Base-by-base conservation (phyloP, 2,329 filamentous ascomycete genomes). In the Clarireedia hainanense region DNA sequence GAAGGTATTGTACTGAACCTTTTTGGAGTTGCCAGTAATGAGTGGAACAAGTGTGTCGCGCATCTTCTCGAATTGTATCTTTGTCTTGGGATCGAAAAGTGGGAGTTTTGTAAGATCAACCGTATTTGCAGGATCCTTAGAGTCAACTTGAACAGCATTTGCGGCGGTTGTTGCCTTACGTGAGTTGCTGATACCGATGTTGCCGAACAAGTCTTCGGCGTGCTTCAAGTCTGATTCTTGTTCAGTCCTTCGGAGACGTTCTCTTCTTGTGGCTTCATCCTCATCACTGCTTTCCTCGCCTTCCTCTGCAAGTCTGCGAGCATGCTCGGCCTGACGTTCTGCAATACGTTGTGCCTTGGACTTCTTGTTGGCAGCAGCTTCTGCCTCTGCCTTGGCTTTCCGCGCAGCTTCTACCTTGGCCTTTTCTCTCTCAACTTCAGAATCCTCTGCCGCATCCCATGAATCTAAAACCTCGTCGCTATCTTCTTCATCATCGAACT, bases 391-490 rank as follows among this genome's bases (percentile, higher is more conserved):
- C 74, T 95, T 95, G 57, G 88, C 89, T 74, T 95, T 95, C 52
- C 83, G 87, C 69, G 89, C 91, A 5, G 80, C 86, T 50, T 85
- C 90, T 76, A 92, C 94, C 74, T 88, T 88, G 27, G 83, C 89
- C 79, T 97, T 99, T 74, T 96, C 91, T 67, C 91, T 88, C 77
- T 99, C 94, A 66, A 85, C 92, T 68, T 99, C 94, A 60, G 91
- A 96, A 75, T 99, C 94, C 69, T 97, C 94, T 64, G 89, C 91
- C 57, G 89, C 92, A 68, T 97, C 91, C 94, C 94, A 99, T 36
- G 89, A 92, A 58, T 99, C 94, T 68, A 96, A 82, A 56, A 97
- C 55, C 12, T 57, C 91, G 73, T 95, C 89, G 65, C 77, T 78
- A 63, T 88, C 85, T 36, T 91, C 85, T 71, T 97, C 92, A 65